These are phyloP conservation scores for Gonapodya prolifera DNA, from an alignment of 192 early-diverging fungal genomes.

Conservation along the genomic window DNA sequence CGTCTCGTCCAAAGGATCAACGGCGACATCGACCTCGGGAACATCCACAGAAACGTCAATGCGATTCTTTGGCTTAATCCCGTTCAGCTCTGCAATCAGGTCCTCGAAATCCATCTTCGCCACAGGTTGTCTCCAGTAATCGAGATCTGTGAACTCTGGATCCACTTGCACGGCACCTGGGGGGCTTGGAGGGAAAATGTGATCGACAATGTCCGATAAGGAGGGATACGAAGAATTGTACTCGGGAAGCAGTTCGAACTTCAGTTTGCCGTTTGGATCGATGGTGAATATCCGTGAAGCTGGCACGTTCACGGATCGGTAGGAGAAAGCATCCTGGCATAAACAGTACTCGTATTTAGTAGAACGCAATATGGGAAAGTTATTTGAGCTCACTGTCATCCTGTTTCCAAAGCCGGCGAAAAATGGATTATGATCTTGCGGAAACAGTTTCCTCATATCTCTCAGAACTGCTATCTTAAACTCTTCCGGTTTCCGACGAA, in stretches of 20 bases:
- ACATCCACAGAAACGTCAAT: too few species aligned
- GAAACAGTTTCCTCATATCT: constrained; percentile 82
- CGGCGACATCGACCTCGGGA: too few species aligned
- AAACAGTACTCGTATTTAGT: too few species aligned
- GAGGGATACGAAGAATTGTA: constrained; percentile 82
- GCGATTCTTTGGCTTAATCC: too few species aligned
- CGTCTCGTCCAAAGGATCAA: too few species aligned
- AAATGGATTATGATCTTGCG: constrained; percentile 61
- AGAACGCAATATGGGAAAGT: too few species aligned
- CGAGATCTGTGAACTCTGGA: constrained; percentile 70
- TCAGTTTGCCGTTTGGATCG: constrained; percentile 78
- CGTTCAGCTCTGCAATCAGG: too few species aligned
- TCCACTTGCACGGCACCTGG: constrained; percentile 30
- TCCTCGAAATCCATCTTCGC: constrained; percentile 37
- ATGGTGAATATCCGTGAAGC: constrained; percentile 93
- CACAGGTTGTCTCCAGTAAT: constrained; percentile 59
- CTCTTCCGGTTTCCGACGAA: constrained; percentile 84
- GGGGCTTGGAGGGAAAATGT: constrained; percentile 68
- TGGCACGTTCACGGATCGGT: constrained; percentile 86
- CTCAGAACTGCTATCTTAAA: constrained; percentile 94
- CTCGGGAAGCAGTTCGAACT: constrained; percentile 69
- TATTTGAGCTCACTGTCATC: constrained; percentile 4
- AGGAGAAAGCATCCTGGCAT: constrained; percentile 79
- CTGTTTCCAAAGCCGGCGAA: constrained; percentile 57
- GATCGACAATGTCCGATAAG: constrained; percentile 86